A percentile compares a stretch with the other conserved stretches of the same genome.
Conservation (phyloP, 202 grass and related monocot genomes). For the Bolboschoenoplectus hybrid region DNA sequence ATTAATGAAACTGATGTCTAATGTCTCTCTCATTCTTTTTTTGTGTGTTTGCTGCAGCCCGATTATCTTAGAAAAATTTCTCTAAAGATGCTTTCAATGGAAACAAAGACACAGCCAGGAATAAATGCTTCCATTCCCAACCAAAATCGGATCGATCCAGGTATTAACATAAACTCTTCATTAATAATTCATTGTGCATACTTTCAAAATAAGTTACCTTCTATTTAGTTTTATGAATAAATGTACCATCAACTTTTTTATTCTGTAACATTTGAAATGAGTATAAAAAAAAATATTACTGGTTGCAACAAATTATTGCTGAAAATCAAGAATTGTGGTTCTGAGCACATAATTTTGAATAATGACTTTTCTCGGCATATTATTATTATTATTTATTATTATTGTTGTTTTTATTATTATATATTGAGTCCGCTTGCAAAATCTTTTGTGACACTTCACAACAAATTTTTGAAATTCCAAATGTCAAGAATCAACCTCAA, state of each 20-base stretch:
- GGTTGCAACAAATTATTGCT: background rate
- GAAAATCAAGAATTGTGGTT: background rate
- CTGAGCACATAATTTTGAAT: background rate
- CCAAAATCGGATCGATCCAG: conserved; percentile 60
- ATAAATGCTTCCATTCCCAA: conserved; percentile 34
- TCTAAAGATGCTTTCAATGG: conserved; percentile 91
- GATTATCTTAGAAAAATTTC: conserved; percentile 96
- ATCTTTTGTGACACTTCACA: background rate
- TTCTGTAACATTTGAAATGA: conserved; percentile 3
- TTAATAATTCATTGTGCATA: background rate
- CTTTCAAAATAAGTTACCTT: background rate
- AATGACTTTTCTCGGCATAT: background rate
- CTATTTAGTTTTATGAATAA: background rate
- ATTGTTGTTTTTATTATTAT: too few species aligned
- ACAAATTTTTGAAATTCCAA: background rate
- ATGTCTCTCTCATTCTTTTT: background rate
- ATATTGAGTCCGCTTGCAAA: background rate
- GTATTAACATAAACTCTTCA: conserved; percentile 34
- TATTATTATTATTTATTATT: background rate
- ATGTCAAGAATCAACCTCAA: background rate
- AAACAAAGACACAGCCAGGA: conserved; percentile 69
- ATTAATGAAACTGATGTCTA: background rate
- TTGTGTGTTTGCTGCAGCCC: conserved; percentile 56
- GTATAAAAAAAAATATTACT: background rate
- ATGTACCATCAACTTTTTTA: background rate